Percentiles rank a stretch among this genome's conserved stretches.
Conservation (phyloP, 768 basidiomycete species). For the Amanita exitialis region DNA sequence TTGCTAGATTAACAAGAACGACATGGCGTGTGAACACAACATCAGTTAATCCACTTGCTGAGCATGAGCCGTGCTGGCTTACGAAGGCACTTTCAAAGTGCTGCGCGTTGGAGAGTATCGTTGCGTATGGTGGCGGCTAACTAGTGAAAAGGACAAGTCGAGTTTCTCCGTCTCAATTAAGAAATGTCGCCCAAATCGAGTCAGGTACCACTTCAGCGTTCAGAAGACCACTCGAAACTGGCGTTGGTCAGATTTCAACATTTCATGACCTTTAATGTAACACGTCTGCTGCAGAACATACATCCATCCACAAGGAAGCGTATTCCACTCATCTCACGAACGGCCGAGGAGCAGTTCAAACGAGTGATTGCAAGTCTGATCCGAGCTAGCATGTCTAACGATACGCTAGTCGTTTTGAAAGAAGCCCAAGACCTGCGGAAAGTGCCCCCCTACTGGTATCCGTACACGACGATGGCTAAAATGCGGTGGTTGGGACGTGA, state of each 20-base stretch:
- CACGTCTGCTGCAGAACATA: conserved; percentile 5
- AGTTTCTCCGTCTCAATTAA: too few relatives aligned
- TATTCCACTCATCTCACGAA: conserved; percentile 35
- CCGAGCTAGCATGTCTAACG: conserved; percentile 36
- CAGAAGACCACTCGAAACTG: background rate
- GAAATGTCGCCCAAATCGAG: too few relatives aligned
- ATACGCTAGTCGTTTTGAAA: conserved; percentile 16
- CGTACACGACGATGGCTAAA: conserved; percentile 90
- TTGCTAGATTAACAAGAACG: too few relatives aligned
- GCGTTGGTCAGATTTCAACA: background rate
- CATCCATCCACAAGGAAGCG: conserved; percentile 25
- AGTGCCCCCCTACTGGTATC: conserved; percentile 85
- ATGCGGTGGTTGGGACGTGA: conserved; percentile 82
- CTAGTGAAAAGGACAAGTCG: too few relatives aligned
- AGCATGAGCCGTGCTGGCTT: too few relatives aligned
- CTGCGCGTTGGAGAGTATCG: too few relatives aligned
- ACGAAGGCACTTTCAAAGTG: too few relatives aligned
- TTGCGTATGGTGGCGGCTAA: too few relatives aligned
- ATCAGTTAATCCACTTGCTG: too few relatives aligned
- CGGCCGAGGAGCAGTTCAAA: conserved; percentile 45
- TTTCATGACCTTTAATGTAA: conserved; percentile 3
- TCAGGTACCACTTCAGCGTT: too few relatives aligned
- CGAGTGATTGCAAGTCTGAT: conserved; percentile 46
- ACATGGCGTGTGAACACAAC: too few relatives aligned
- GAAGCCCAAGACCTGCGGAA: conserved; percentile 54